Evolutionary conservation across 2,329 filamentous ascomycete genomes (phyloP).

Genomic region (Sarocladiaceae sp.): DNA sequence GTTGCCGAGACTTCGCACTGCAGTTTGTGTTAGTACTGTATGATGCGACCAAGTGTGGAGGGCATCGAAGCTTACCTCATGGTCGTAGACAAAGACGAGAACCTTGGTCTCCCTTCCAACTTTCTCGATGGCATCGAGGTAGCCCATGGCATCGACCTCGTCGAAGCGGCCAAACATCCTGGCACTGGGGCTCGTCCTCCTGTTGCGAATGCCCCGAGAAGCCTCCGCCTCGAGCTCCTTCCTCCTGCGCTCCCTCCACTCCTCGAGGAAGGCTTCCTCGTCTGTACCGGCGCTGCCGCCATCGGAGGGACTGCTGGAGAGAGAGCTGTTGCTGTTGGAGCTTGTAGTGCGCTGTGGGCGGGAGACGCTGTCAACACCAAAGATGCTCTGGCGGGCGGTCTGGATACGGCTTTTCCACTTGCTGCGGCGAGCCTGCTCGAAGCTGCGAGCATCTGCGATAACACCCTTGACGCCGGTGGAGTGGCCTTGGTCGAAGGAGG

Average conservation of each 20-base stretch:
- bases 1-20: slow-evolving; percentile 74
- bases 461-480: slow-evolving; percentile 82
- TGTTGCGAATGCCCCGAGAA: slow-evolving; percentile 48
- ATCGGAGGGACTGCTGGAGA: slow-evolving; percentile 21
- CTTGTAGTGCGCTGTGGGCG: slow-evolving; percentile 18
- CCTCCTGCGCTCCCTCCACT: slow-evolving; percentile 78
- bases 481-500: slow-evolving; percentile 58
- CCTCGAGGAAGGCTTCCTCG: slow-evolving; percentile 74
- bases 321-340: slow-evolving; percentile 37
- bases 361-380: slow-evolving; percentile 35
- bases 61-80: slow-evolving; percentile 56
- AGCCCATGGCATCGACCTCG: slow-evolving; percentile 81
- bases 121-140: slow-evolving; percentile 94
- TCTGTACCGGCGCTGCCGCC: slow-evolving; percentile 51
- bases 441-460: slow-evolving; percentile 75
- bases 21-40: slow-evolving; percentile 20
- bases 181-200: slow-evolving; percentile 70
- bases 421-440: slow-evolving; percentile 57
- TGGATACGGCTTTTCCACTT: slow-evolving; percentile 49
- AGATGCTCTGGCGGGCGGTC: slow-evolving; percentile 48
- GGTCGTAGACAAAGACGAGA: slow-evolving; percentile 89
- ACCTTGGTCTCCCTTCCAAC: slow-evolving; percentile 74
- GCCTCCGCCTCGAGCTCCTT: slow-evolving; percentile 66
- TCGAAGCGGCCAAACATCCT: slow-evolving; percentile 74
- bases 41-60: background rate